Conservation (phyloP, 371 early-diverging fungal species). For the Mortierella sp. region DNA sequence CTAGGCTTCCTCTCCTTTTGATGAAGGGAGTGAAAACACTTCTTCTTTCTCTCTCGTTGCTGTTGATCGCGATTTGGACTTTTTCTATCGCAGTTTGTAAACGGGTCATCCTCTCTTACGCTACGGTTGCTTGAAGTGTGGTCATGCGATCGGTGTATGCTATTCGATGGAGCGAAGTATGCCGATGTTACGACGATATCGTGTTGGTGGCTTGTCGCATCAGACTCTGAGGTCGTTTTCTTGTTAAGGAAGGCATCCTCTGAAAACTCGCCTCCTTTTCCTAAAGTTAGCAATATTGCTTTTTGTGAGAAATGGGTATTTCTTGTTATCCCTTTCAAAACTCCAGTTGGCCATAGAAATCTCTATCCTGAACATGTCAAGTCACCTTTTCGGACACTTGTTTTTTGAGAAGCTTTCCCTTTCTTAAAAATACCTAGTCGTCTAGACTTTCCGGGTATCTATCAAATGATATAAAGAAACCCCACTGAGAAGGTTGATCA, state of each 20-base stretch:
- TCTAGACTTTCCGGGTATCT: slow-evolving; percentile 20
- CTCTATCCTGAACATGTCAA: neutral
- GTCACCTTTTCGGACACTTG: slow-evolving; percentile 20
- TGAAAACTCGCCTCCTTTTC: slow-evolving; percentile 19
- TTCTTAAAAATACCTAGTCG: slow-evolving; percentile 46
- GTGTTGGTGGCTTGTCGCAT: neutral
- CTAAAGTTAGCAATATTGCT: neutral
- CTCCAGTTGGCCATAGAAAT: neutral
- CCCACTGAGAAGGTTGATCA: too few relatives aligned
- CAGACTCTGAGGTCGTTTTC: neutral
- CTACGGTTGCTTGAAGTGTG: neutral
- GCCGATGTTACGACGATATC: slow-evolving; percentile 13
- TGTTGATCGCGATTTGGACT: neutral
- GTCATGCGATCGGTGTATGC: neutral
- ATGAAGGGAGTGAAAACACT: neutral
- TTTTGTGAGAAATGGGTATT: neutral
- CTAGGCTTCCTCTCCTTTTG: neutral
- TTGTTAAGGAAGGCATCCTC: slow-evolving; percentile 26
- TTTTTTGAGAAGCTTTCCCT: slow-evolving; percentile 42
- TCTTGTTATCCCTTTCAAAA: neutral
- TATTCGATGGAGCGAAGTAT: slow-evolving; percentile 7
- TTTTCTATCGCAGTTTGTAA: neutral
- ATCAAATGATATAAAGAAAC: neutral
- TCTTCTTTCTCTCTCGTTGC: neutral
- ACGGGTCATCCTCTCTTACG: neutral